Evolutionary conservation across 306 rosid species (phyloP), one percentile per base, ranked within the genome.

Genomic region (Chamaecrista fasciculata): DNA sequence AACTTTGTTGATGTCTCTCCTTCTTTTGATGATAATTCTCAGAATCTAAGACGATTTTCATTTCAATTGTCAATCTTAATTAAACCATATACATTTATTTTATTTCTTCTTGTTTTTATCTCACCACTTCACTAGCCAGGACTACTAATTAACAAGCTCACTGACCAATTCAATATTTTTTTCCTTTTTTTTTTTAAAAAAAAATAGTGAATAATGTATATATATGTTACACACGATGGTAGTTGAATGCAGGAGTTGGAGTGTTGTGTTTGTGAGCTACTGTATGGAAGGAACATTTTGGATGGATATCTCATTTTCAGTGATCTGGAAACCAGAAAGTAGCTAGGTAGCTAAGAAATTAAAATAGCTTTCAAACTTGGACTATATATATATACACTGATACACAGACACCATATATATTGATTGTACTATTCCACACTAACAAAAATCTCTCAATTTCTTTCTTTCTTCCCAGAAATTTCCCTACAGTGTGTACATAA

Each of bases 161-260:
- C n/a, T n/a, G n/a, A n/a, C n/a, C n/a, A n/a, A n/a, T n/a, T n/a
- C n/a, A n/a, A n/a, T n/a, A n/a, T n/a, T n/a, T n/a, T n/a, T n/a
- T n/a, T n/a, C n/a, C n/a, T n/a, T n/a, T n/a, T n/a, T n/a, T n/a
- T n/a, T n/a, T n/a, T n/a, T n/a, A n/a, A n/a, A n/a, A n/a, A n/a
- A n/a, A n/a, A n/a, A n/a, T n/a, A n/a, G n/a, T n/a, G n/a, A n/a
- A n/a, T n/a, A n/a, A n/a, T n/a, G n/a, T n/a, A n/a, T n/a, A n/a
- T n/a, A n/a, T n/a, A n/a, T n/a, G n/a, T n/a, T n/a, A n/a, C n/a
- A n/a, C n/a, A n/a, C n/a, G n/a, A n/a, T n/a, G n/a, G n/a, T n/a
- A n/a, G n/a, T n/a, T n/a, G n/a, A n/a, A 25, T 53, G 16, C 62
- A 21, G 42, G 48, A 40, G n/a, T 63, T 53, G 76, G 72, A 47